Evolutionary conservation across 176 grass and related monocot species (phyloP).

Genomic region (Chrysopogon serrulatus): DNA sequence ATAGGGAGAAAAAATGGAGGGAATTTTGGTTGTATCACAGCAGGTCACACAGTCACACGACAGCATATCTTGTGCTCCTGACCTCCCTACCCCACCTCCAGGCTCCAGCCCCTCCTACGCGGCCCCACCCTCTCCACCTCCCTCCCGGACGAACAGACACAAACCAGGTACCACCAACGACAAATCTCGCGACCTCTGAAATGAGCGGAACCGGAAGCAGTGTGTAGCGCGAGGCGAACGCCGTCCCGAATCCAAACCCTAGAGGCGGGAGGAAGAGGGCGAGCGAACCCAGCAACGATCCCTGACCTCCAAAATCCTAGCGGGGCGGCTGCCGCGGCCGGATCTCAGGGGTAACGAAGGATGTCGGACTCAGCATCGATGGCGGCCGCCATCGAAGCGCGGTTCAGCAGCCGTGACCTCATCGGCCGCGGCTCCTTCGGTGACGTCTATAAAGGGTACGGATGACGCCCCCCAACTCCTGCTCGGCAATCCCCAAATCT

Average conservation of each 20-base stretch:
- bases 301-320: slow-evolving; percentile 4
- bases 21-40: too few relatives aligned
- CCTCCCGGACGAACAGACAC: slow-evolving; percentile 19
- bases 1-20: too few relatives aligned
- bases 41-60: too few relatives aligned
- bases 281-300: not conserved
- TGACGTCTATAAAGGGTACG: slow-evolving; percentile 92
- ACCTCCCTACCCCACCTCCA: not conserved
- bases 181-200: slow-evolving; percentile 48
- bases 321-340: not conserved
- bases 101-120: not conserved
- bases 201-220: slow-evolving; percentile 26
- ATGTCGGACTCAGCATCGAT: slow-evolving; percentile 72
- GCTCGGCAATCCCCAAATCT: not conserved
- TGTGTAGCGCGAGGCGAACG: slow-evolving; percentile 12
- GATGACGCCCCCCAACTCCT: not conserved
- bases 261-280: not conserved
- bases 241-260: slow-evolving; percentile 30
- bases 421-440: slow-evolving; percentile 89
- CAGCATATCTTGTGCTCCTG: not conserved
- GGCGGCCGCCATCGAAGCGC: slow-evolving; percentile 70
- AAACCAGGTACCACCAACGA: slow-evolving; percentile 19
- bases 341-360: slow-evolving; percentile 18
- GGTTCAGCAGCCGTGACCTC: slow-evolving; percentile 77
- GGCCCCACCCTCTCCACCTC: not conserved